These are phyloP conservation scores for Bipolaris sorokiniana DNA, from an alignment of 2,329 filamentous ascomycete species.

Conservation along the genomic window DNA sequence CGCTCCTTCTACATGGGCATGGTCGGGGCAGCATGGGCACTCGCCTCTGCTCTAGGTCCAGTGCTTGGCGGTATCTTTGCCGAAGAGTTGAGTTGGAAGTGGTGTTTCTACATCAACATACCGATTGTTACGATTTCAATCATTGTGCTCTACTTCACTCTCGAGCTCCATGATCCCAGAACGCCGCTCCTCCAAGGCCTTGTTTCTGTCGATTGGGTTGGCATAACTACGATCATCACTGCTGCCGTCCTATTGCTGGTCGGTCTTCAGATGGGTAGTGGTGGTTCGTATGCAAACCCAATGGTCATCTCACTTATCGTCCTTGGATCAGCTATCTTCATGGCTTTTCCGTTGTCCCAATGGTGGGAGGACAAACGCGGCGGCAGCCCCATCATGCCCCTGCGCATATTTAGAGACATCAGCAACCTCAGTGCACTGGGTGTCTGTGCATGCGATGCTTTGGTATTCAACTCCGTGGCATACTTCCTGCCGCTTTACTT, in stretches of 20 bases:
- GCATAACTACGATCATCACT: constrained; percentile 56
- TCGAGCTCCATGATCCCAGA: constrained; percentile 60
- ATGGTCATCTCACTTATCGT: constrained; percentile 60
- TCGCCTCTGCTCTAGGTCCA: constrained; percentile 61
- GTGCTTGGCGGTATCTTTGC: constrained; percentile 61
- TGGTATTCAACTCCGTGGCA: constrained; percentile 68
- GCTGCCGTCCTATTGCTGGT: constrained; percentile 59
- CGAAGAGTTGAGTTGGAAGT: constrained; percentile 56
- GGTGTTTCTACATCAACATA: constrained; percentile 54
- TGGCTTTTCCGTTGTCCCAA: constrained; percentile 66
- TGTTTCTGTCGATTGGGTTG: constrained; percentile 60
- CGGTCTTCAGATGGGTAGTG: constrained; percentile 60
- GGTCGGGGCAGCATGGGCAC: constrained; percentile 61
- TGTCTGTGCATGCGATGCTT: constrained; percentile 56
- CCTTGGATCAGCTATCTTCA: constrained; percentile 53
- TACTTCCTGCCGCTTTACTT: constrained; percentile 80
- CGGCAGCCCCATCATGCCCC: constrained; percentile 72
- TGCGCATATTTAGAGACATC: constrained; percentile 65
- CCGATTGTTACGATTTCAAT: constrained; percentile 59
- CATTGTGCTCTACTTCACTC: constrained; percentile 56
- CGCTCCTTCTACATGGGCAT: constrained; percentile 60
- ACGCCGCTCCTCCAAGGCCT: constrained; percentile 56
- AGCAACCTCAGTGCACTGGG: constrained; percentile 64
- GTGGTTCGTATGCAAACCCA: constrained; percentile 55
- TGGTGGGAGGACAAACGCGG: constrained; percentile 64